Conservation (phyloP, 1,284 basidiomycete genomes). For the Flammula alnicola region DNA sequence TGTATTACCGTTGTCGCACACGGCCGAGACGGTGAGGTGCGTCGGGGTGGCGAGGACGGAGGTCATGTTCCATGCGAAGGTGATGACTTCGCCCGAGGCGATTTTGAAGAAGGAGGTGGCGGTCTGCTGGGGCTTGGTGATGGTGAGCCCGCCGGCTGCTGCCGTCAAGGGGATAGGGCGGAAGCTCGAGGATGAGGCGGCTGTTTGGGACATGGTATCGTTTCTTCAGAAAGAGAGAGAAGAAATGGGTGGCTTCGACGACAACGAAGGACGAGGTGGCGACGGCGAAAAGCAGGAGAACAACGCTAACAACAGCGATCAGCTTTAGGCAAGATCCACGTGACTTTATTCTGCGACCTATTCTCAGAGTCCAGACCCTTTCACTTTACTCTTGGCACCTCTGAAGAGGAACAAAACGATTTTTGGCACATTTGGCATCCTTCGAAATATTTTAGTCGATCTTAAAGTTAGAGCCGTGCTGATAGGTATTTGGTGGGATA, state of each 20-base stretch:
- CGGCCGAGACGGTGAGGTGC: slow-evolving; percentile 79
- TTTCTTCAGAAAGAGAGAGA: neutral
- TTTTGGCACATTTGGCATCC: too few species aligned
- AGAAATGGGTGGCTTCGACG: neutral
- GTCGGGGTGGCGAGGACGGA: slow-evolving; percentile 70
- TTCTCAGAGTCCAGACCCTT: too few species aligned
- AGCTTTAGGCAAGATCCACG: too few species aligned
- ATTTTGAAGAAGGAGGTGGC: slow-evolving; percentile 91
- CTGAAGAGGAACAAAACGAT: too few species aligned
- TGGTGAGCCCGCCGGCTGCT: slow-evolving; percentile 67
- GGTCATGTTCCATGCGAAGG: slow-evolving; percentile 93
- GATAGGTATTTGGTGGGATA: too few species aligned
- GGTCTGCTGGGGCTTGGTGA: slow-evolving; percentile 81
- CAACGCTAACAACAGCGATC: neutral
- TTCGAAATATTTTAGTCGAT: too few species aligned
- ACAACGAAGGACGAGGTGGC: neutral
- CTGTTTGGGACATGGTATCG: neutral
- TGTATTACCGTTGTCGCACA: slow-evolving; percentile 85
- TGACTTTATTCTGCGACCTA: too few species aligned
- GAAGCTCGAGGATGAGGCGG: slow-evolving; percentile 25
- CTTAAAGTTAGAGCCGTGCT: too few species aligned
- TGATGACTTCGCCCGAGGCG: slow-evolving; percentile 72
- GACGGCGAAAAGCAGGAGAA: neutral
- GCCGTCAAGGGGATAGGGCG: slow-evolving; percentile 55
- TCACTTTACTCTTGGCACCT: too few species aligned